Base-by-base conservation (phyloP, 192 early-diverging fungal genomes). In the Podila horticola region DNA sequence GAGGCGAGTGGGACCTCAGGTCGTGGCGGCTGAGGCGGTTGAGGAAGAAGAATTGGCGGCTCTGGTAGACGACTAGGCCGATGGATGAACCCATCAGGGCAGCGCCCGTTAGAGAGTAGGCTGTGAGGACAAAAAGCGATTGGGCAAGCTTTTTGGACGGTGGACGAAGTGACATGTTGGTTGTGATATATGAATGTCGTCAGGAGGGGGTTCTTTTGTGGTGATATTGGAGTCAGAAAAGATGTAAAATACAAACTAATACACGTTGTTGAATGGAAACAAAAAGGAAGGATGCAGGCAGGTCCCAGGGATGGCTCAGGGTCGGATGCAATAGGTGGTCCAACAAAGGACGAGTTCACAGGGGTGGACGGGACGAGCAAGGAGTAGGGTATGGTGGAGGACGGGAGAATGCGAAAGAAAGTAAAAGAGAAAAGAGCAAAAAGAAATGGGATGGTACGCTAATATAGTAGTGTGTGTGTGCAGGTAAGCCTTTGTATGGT, bases 21-120 rank as follows among this genome's bases (percentile, higher is more conserved):
- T 22, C 41, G 60, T 9, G 45, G 24, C 49, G 74, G 12, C 38
- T 70, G 17, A 33, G 31, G 6, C 38, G 48, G 29, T 52, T 38
- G 51, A 81, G 59, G 28, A 69, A 55, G 49, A 69, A 64, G 55
- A 81, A 72, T 28, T 79, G 76, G 10, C 70, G 70, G 31, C 66
- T 68, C 28, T 81, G 77, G 29, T 69, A 81, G 41, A 67, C 63
- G 6, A 73, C 71, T 0, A 81, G 70, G 20, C 77, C 77, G 22
- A 81, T 59, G 0, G 77, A 72, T 0, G 77, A 81, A n/a, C 77
- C 77, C 77, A 81, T 81, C 11, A 81, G 55, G 10, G 77, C 71
- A 11, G 77, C 77, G 0, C 62, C 67, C 0, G 71, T 72, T 19
- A 81, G 62, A 2, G 77, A 81, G 49, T 66, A 81, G 22, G 58